Evolutionary conservation across 805 yeast genomes (phyloP).

Genomic region (Cyberlindnera maclurae): DNA sequence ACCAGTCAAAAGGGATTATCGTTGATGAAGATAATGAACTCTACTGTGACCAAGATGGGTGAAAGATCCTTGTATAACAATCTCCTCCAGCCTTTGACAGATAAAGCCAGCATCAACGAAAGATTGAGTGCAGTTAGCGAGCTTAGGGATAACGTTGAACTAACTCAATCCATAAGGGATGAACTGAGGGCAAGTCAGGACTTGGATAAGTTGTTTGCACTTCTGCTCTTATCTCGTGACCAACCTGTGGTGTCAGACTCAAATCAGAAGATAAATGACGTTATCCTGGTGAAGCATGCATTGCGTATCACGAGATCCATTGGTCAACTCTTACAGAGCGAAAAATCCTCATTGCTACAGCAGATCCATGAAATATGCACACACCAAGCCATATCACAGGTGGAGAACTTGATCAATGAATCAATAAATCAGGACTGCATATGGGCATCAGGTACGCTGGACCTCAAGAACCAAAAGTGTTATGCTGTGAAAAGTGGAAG

Average conservation of each 20-base stretch:
- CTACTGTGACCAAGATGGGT: conserved; percentile 42
- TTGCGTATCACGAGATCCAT: conserved; percentile 21
- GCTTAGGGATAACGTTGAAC: conserved; percentile 18
- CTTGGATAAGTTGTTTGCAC: conserved; percentile 34
- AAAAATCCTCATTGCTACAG: conserved; percentile 14
- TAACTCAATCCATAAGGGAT: conserved; percentile 14
- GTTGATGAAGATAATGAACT: conserved; percentile 31
- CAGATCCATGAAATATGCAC: conserved; percentile 27
- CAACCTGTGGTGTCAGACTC: conserved; percentile 22
- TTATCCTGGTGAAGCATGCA: conserved; percentile 33
- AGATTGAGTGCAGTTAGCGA: conserved; percentile 34
- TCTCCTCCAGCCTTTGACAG: conserved; percentile 42
- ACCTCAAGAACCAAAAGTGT: conserved; percentile 36
- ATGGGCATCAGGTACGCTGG: conserved; percentile 34
- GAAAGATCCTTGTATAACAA: conserved; percentile 32
- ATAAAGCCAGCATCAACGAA: conserved; percentile 27
- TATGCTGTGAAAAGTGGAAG: conserved; percentile 38
- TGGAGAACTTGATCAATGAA: conserved; percentile 24
- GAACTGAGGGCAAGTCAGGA: conserved; percentile 29
- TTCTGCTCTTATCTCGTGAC: conserved; percentile 25
- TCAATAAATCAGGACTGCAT: conserved; percentile 35
- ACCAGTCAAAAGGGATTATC: conserved; percentile 25
- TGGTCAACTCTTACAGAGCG: conserved; percentile 9
- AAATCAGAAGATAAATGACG: conserved; percentile 34
- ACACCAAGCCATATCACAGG: conserved; percentile 18